Percentiles rank a stretch among this genome's conserved stretches.
phyloP scores from a whole-genome alignment of 1,284 basidiomycete genomes.

The Polyporus tsugae region DNA sequence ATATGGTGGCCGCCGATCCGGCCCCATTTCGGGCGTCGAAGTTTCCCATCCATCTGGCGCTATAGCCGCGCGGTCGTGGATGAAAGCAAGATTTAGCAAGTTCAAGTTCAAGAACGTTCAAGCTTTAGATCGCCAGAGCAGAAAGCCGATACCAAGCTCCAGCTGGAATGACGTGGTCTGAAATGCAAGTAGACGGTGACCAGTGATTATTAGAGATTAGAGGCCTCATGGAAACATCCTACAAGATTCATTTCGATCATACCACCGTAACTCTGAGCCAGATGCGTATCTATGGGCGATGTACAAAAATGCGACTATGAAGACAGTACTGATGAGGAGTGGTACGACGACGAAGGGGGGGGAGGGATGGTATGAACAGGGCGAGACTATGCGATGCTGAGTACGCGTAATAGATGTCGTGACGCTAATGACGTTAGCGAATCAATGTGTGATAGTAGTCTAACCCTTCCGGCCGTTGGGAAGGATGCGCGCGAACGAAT shows the following conservation, averaged over 20 bases:
- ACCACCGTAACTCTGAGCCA: slow-evolving; percentile 5
- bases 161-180: neutral
- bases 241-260: slow-evolving; percentile 8
- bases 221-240: neutral
- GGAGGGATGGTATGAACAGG: slow-evolving; percentile 1
- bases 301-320: slow-evolving; percentile 22
- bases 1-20: no score
- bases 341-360: neutral
- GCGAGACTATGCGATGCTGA: neutral
- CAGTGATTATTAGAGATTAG: neutral
- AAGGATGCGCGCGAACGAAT: slow-evolving; percentile 15
- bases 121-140: neutral
- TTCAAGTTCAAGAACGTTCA: neutral
- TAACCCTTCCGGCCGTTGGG: neutral
- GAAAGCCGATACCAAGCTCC: neutral
- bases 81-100: neutral
- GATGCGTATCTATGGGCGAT: slow-evolving; percentile 13
- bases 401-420: slow-evolving; percentile 10
- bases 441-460: slow-evolving; percentile 14
- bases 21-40: neutral
- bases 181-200: neutral
- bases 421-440: slow-evolving; percentile 4
- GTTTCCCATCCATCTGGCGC: neutral
- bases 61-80: neutral
- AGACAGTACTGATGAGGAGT: slow-evolving; percentile 16